Conservation (phyloP, 225 moss, liverwort and hornwort genomes). For the Neckera pumila region DNA sequence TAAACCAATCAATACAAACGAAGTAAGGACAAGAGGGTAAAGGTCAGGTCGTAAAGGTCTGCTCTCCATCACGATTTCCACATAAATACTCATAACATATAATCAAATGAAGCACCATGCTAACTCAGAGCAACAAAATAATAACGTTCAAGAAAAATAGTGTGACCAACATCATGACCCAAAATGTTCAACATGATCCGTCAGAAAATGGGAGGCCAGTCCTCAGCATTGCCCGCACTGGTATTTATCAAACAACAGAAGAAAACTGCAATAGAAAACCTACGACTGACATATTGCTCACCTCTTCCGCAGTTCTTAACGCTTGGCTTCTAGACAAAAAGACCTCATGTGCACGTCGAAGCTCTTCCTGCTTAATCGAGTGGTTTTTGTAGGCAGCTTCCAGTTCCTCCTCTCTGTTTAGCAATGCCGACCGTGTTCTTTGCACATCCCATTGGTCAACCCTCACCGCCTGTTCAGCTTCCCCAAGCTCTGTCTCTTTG, state of each 20-base stretch:
- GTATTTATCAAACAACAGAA: neutral
- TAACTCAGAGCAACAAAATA: neutral
- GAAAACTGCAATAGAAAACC: neutral
- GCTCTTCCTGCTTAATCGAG: conserved; percentile 14
- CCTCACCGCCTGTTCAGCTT: conserved; percentile 19
- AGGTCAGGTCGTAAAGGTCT: neutral
- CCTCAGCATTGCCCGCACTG: neutral
- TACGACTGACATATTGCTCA: neutral
- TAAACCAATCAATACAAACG: neutral
- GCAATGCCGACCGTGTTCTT: conserved; percentile 12
- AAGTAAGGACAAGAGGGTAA: neutral
- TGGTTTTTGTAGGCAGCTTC: conserved; percentile 10
- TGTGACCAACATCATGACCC: neutral
- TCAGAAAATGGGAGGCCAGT: neutral
- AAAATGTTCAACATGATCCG: neutral
- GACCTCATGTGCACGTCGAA: conserved; percentile 1
- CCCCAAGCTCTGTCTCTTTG: conserved; percentile 18
- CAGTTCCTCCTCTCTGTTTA: conserved; percentile 8
- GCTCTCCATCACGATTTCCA: neutral
- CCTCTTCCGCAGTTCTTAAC: conserved; percentile 10
- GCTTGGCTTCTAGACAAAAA: conserved; percentile 1
- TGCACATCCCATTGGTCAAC: conserved; percentile 19
- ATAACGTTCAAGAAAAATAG: neutral
- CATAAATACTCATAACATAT: neutral
- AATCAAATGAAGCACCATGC: neutral